Conservation (phyloP, 345 rosid genomes). For the Citrus australasica region DNA sequence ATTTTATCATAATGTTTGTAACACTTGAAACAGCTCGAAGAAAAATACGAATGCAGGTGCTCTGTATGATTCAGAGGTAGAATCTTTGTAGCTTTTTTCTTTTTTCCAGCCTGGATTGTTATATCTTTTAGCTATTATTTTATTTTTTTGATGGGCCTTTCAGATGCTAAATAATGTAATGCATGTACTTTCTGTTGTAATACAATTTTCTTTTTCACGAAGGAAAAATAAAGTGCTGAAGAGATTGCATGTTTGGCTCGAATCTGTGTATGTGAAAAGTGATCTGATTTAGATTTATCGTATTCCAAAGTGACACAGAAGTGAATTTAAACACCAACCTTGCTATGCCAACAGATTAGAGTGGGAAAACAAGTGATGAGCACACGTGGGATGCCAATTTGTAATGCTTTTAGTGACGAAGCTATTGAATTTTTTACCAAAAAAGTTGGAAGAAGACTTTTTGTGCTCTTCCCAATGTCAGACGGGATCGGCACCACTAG, state of each 20-base stretch:
- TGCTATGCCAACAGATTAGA: background rate
- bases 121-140: slow-evolving; percentile 5
- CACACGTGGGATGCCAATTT: background rate
- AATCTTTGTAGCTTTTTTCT: background rate
- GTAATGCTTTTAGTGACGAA: background rate
- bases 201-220: background rate
- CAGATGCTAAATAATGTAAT: background rate
- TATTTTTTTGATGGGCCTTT: background rate
- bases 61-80: background rate
- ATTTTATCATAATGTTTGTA: slow-evolving; percentile 1
- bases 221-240: background rate
- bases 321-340: background rate
- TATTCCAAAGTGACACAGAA: background rate
- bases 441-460: background rate
- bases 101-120: background rate
- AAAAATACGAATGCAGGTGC: slow-evolving; percentile 14
- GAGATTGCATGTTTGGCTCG: background rate
- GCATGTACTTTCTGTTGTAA: background rate
- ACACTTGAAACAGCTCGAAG: slow-evolving; percentile 12
- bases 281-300: background rate
- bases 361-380: background rate
- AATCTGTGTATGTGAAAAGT: background rate
- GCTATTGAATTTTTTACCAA: background rate
- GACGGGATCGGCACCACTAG: background rate
- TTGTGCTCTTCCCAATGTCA: background rate